Evolutionary conservation across 306 rosid species (phyloP).

Genomic region (Vicia sativa): DNA sequence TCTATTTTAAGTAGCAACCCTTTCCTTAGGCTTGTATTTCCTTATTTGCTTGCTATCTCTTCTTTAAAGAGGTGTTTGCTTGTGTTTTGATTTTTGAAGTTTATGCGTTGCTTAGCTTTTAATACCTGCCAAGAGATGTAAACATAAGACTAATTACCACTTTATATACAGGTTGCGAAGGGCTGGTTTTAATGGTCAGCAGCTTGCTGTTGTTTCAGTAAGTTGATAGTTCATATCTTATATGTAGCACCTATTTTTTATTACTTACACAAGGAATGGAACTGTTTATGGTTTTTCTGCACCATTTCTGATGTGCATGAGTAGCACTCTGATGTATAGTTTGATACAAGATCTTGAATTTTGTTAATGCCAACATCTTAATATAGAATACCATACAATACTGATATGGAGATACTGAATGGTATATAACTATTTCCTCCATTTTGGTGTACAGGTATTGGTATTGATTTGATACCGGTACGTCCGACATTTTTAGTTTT

Average conservation of each 20-base stretch:
- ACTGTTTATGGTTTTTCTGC: neutral
- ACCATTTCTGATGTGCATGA: conserved; percentile 10
- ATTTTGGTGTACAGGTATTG: conserved; percentile 30
- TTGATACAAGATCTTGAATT: conserved; percentile 8
- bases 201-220: conserved; percentile 89
- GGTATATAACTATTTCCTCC: conserved; percentile 20
- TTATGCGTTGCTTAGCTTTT: conserved; percentile 15
- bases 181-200: conserved; percentile 76
- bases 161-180: conserved; percentile 62
- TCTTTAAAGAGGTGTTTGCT: neutral
- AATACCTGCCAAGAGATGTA: conserved; percentile 23
- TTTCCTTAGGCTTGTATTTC: conserved; percentile 19
- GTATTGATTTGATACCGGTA: conserved; percentile 25
- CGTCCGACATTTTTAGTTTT: conserved; percentile 23
- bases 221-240: conserved; percentile 38
- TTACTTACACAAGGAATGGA: neutral
- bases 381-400: conserved; percentile 21
- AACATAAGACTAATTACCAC: conserved; percentile 13
- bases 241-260: conserved; percentile 26
- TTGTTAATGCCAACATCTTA: conserved; percentile 14
- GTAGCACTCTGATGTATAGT: conserved; percentile 2
- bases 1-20: conserved; percentile 9
- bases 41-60: conserved; percentile 26
- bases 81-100: conserved; percentile 7
- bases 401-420: conserved; percentile 24